These are phyloP conservation scores for Vaccinium macrocarpon DNA, from an alignment of 148 eudicot genomes.

Conservation along the genomic window DNA sequence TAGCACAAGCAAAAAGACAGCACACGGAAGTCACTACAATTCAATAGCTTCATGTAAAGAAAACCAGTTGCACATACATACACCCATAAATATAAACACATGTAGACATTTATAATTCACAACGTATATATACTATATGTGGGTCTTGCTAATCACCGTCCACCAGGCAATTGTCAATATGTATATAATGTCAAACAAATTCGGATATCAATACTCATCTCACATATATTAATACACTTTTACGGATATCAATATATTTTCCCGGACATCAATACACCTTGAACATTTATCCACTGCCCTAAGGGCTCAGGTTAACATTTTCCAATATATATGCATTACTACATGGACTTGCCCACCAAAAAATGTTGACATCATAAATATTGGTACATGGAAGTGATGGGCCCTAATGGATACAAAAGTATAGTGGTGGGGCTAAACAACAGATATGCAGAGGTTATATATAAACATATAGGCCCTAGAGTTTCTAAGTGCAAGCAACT, in stretches of 20 bases:
- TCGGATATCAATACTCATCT: no score
- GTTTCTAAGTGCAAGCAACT: conserved; percentile 23
- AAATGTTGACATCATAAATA: conserved; percentile 15
- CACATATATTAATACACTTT: no score
- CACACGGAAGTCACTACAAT: not conserved
- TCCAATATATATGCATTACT: not conserved
- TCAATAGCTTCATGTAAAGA: not conserved
- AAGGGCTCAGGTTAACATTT: no score
- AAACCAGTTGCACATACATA: not conserved
- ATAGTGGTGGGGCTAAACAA: conserved; percentile 18
- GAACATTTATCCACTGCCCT: no score
- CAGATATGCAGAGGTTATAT: not conserved
- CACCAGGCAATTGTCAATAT: no score
- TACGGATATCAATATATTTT: no score
- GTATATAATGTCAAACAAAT: no score
- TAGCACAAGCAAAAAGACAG: not conserved
- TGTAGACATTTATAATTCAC: no score
- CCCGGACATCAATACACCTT: no score
- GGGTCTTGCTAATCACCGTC: no score
- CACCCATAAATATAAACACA: not conserved
- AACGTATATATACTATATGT: no score
- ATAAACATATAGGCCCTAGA: conserved; percentile 4
- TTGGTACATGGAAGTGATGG: conserved; percentile 20
- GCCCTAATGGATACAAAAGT: conserved; percentile 13
- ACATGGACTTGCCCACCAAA: conserved; percentile 31